Percentiles rank a stretch among this genome's conserved stretches.
Conservation (phyloP, 148 eudicot genomes). For the Gaultheria prostrata region DNA sequence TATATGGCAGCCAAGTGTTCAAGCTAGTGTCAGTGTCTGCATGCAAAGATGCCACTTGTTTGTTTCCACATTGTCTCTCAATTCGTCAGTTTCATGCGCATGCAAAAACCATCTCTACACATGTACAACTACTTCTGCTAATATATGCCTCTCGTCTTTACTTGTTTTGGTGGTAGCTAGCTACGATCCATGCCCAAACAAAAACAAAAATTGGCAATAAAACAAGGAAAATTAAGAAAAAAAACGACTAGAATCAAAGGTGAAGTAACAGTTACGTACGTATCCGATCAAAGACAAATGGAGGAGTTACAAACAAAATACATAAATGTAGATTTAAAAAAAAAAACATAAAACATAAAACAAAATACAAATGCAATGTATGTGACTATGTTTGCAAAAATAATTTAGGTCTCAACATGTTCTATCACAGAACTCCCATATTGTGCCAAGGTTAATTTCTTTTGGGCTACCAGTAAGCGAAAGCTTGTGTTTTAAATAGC, state of each 20-base stretch:
- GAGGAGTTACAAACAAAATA: not conserved
- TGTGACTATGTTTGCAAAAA: not conserved
- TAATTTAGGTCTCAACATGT: too few species aligned
- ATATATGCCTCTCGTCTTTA: not conserved
- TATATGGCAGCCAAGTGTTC: not conserved
- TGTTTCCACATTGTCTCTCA: constrained; percentile 20
- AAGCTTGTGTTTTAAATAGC: too few species aligned
- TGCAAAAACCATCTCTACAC: not conserved
- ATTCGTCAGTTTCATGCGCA: constrained; percentile 3
- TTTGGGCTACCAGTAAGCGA: too few species aligned
- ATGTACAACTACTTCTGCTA: not conserved
- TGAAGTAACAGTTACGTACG: not conserved
- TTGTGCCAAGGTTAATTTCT: too few species aligned
- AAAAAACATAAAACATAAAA: too few species aligned
- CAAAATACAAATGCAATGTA: too few species aligned
- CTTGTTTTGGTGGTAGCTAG: not conserved
- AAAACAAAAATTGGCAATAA: not conserved
- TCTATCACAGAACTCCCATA: too few species aligned
- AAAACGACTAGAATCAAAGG: not conserved
- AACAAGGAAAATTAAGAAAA: not conserved
- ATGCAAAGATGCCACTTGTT: constrained; percentile 60
- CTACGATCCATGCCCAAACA: not conserved
- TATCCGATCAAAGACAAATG: not conserved
- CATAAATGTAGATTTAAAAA: not conserved
- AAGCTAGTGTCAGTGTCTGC: not conserved